Evolutionary conservation across 2,329 filamentous ascomycete genomes (phyloP).

Genomic region (Alternaria arborescens): DNA sequence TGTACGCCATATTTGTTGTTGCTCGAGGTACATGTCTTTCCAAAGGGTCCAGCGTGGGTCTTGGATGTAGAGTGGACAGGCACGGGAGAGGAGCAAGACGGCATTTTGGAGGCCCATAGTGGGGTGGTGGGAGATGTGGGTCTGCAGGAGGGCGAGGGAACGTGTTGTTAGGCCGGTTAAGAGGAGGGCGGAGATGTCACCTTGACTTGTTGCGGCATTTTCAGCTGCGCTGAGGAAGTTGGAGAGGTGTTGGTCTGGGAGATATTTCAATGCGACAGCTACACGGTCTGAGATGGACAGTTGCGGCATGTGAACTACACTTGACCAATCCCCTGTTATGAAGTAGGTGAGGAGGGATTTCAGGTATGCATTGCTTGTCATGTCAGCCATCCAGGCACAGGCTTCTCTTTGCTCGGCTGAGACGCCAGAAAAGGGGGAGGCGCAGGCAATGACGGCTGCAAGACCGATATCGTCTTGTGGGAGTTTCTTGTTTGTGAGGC

Average conservation of each 20-base stretch:
- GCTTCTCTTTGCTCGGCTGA: conserved; percentile 68
- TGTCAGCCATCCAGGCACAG: conserved; percentile 68
- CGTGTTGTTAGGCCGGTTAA: conserved; percentile 78
- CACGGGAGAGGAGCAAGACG: conserved; percentile 76
- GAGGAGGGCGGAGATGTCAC: conserved; percentile 79
- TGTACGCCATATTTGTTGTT: conserved; percentile 73
- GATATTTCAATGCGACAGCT: conserved; percentile 76
- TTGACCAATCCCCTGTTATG: conserved; percentile 77
- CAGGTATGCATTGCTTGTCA: conserved; percentile 78
- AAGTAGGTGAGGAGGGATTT: conserved; percentile 82
- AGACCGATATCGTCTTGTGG: conserved; percentile 56
- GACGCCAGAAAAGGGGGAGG: conserved; percentile 50
- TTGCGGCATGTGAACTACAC: conserved; percentile 75
- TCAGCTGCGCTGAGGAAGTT: conserved; percentile 63
- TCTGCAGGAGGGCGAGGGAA: conserved; percentile 77
- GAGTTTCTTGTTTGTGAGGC: conserved; percentile 74
- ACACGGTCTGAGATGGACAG: conserved; percentile 78
- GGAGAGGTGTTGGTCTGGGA: conserved; percentile 62
- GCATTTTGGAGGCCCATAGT: conserved; percentile 75
- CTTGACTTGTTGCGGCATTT: conserved; percentile 66
- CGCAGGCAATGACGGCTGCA: conserved; percentile 58
- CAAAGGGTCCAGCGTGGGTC: conserved; percentile 79
- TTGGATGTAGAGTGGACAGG: conserved; percentile 77
- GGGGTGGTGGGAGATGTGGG: conserved; percentile 76
- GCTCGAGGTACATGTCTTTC: conserved; percentile 77